Evolutionary conservation across 164 flowering plant species (phyloP), one percentile per base, ranked within the genome.

Genomic region (Santalum album): DNA sequence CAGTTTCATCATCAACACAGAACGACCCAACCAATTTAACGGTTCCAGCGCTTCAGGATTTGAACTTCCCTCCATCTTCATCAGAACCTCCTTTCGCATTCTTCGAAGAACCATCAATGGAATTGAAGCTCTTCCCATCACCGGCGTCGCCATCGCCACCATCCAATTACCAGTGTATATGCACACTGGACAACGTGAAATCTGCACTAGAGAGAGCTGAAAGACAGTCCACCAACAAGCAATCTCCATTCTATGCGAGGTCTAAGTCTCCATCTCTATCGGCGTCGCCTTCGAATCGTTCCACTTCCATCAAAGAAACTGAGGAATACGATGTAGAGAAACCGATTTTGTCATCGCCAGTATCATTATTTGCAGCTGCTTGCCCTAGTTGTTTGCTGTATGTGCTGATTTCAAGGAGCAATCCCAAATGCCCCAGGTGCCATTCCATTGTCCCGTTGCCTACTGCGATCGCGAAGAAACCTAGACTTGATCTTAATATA

Each of bases 171-270:
- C 78, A 76, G 27, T 83, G 94, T 55, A 91, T 90, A 0, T 90
- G 98, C 78, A 87, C 98, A 1, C 70, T 90, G 1, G 98, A 90
- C 58, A 90, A 82, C 58, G 98, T 90, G 36, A 90, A 84, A 52
- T 87, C 78, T 1, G 98, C 98, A 1, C 76, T 90, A 0, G 95
- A 87, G 57, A 74, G 90, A 64, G 95, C 87, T 0, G 77, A 76
- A 57, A 75, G 60, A 20, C 76, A 76, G 3, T 65, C 79, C 14
- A 12, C 51, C 0, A 78, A 65, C 61, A 82, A 72, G 40, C 66
- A 77, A 25, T 53, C 78, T 9, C 29, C 66, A 21, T 29, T 49
- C 1, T 55, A 69, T 4, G 18, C 46, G n/a, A 2, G 45, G 45
- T 68, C 72, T 23, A 61, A 65, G 11, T 64, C 77, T 7, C 61